Conservation (phyloP, 2,329 filamentous ascomycete genomes). For the Xylaria sp. region DNA sequence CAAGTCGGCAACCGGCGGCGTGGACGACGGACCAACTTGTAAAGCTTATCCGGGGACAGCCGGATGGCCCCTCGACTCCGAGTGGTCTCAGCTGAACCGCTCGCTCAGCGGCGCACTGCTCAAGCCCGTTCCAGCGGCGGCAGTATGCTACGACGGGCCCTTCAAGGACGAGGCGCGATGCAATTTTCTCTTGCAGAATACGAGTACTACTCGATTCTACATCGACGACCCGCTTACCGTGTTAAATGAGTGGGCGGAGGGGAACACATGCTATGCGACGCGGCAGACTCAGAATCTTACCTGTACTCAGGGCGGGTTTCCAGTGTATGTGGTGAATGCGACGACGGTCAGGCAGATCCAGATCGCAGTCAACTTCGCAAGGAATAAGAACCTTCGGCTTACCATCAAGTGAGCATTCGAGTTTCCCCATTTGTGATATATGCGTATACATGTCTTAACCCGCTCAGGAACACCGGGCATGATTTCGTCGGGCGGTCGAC, state of each 20-base stretch:
- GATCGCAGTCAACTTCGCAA: conserved; percentile 45
- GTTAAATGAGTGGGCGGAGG: conserved; percentile 40
- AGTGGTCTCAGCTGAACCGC: conserved; percentile 37
- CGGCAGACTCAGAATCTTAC: conserved; percentile 24
- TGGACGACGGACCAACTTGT: conserved; percentile 32
- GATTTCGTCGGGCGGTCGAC: conserved; percentile 50
- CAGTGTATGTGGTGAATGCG: conserved; percentile 44
- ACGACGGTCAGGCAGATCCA: conserved; percentile 43
- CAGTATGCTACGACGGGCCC: conserved; percentile 38
- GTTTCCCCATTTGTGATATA: background rate
- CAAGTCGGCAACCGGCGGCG: conserved; percentile 24
- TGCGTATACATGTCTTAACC: background rate
- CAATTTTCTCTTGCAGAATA: conserved; percentile 34
- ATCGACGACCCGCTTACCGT: conserved; percentile 39
- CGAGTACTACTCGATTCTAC: conserved; percentile 36
- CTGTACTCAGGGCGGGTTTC: conserved; percentile 43
- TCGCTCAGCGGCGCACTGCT: conserved; percentile 38
- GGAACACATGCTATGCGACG: conserved; percentile 40
- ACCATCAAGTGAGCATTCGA: conserved; percentile 39
- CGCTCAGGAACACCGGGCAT: conserved; percentile 48
- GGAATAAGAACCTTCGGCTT: conserved; percentile 43
- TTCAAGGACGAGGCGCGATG: conserved; percentile 34
- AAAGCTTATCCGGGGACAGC: conserved; percentile 35
- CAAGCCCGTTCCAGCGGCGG: conserved; percentile 36
- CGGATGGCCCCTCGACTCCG: conserved; percentile 35